Evolutionary conservation across 148 eudicot genomes (phyloP).

Genomic region (Nepenthes gracilis): DNA sequence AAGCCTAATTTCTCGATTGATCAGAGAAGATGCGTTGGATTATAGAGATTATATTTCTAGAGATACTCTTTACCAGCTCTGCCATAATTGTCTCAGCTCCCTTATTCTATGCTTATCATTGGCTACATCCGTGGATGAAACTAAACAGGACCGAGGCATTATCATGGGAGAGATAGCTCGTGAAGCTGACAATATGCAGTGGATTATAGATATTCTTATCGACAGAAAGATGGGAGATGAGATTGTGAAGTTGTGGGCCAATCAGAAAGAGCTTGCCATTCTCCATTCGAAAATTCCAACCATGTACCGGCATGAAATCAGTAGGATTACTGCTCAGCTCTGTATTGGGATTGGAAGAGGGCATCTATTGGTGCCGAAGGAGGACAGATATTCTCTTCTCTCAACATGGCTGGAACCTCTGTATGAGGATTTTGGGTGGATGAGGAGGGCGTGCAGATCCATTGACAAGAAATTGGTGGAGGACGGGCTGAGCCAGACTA

Average conservation of each 20-base stretch:
- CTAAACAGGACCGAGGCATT: conserved; percentile 47
- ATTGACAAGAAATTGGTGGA: conserved; percentile 70
- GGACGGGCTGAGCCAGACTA: conserved; percentile 79
- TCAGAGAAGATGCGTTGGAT: conserved; percentile 41
- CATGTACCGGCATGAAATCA: conserved; percentile 83
- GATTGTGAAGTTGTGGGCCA: conserved; percentile 81
- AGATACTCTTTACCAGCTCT: conserved; percentile 59
- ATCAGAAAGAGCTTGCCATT: conserved; percentile 69
- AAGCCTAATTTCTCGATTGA: conserved; percentile 46
- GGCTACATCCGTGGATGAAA: conserved; percentile 60
- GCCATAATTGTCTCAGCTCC: conserved; percentile 79
- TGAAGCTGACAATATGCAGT: conserved; percentile 88
- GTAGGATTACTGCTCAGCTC: conserved; percentile 76
- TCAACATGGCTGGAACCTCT: conserved; percentile 86
- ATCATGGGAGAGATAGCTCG: conserved; percentile 76
- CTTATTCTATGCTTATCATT: conserved; percentile 72
- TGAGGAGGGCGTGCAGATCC: conserved; percentile 56
- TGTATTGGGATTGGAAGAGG: conserved; percentile 86
- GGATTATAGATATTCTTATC: conserved; percentile 71
- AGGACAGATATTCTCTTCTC: conserved; percentile 54
- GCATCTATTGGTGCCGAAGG: conserved; percentile 60
- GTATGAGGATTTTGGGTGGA: conserved; percentile 86
- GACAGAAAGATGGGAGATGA: conserved; percentile 66
- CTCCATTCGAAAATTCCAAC: conserved; percentile 83
- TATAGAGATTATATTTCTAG: conserved; percentile 31